Evolutionary conservation across 2,329 filamentous ascomycete genomes (phyloP), one percentile per base, ranked within the genome.

Genomic region (Helotiales sp.): DNA sequence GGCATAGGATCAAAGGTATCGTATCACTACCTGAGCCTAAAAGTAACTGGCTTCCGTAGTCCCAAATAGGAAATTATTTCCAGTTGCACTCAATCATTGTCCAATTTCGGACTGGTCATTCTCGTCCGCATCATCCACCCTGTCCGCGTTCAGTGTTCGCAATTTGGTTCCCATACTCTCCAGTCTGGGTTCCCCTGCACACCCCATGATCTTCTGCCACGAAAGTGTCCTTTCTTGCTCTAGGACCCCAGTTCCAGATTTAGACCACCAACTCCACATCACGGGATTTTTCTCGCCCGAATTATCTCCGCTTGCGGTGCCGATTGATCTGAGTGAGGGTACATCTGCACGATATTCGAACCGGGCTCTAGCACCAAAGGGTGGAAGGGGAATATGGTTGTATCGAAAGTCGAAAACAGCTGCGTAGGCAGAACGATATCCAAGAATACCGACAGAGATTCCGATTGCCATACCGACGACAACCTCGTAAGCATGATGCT

Each of bases 401-500:
- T 82, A 88, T 6, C 88, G 81, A 82, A 87, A 91, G 76, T 92
- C 87, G 84, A 88, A 91, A 57, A 91, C 80, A 17, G 85, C 80
- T 1, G 88, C 87, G 71, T 90, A 92, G 10, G 84, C 82, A 85
- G 89, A 89, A 61, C 89, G 82, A 76, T 90, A 92, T 0, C 84
- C 78, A 2, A 84, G 85, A 70, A 90, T 86, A 0, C 89, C 89
- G 77, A 90, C 84, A 64, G 85, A 75, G 1, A 84, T 86, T 5
- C 89, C 89, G 52, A 92, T 89, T 49, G 85, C 72, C 0, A 84
- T 88, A 11, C 89, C 89, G 0, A 86, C 87, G 0, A 91, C 66
- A 6, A 91, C 79, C 62, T 92, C 90, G 66, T 91, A 91, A 85
- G 88, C 90, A 79, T 92, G 88, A 79, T 93, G 91, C 77, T 84